Conservation (phyloP, 495 filamentous ascomycete species). For the Tuber brumale region DNA sequence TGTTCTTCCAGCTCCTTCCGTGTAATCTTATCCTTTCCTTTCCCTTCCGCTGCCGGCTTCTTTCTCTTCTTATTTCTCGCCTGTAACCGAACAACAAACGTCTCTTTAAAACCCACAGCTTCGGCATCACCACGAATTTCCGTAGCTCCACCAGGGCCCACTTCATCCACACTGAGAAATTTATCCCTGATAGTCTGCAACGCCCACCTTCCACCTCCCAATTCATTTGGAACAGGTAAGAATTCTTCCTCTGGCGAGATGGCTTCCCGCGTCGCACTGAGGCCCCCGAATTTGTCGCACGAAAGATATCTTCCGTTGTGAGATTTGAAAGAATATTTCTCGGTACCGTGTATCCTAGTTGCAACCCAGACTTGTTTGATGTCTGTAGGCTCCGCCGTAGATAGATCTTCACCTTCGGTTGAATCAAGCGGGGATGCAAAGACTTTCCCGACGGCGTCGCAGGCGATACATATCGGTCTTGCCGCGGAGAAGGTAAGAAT, state of each 20-base stretch:
- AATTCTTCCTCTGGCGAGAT: slow-evolving; percentile 78
- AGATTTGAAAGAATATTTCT: slow-evolving; percentile 69
- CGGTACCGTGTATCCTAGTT: slow-evolving; percentile 65
- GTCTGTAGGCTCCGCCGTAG: slow-evolving; percentile 84
- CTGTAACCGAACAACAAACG: slow-evolving; percentile 83
- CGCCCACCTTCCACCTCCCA: slow-evolving; percentile 35
- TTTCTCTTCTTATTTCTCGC: slow-evolving; percentile 77
- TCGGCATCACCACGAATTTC: slow-evolving; percentile 76
- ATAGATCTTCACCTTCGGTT: slow-evolving; percentile 67
- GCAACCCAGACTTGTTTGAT: slow-evolving; percentile 94
- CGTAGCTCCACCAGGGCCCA: slow-evolving; percentile 23
- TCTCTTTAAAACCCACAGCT: slow-evolving; percentile 64
- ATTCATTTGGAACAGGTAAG: slow-evolving; percentile 23
- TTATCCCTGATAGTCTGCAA: slow-evolving; percentile 42
- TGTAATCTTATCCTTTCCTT: slow-evolving; percentile 75
- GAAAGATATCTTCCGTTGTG: slow-evolving; percentile 82
- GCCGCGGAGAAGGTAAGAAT: slow-evolving; percentile 70
- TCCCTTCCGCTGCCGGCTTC: slow-evolving; percentile 64
- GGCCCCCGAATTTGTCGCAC: slow-evolving; percentile 74
- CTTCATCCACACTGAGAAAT: slow-evolving; percentile 43
- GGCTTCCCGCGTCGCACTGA: slow-evolving; percentile 70
- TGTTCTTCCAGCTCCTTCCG: slow-evolving; percentile 74
- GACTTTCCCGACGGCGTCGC: slow-evolving; percentile 75
- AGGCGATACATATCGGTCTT: slow-evolving; percentile 64
- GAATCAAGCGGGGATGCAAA: slow-evolving; percentile 76